Percentiles rank a stretch among this genome's conserved stretches.
Evolutionary conservation across 1,139 yeast genomes (phyloP).

Genomic region (Suhomyces maxii): DNA sequence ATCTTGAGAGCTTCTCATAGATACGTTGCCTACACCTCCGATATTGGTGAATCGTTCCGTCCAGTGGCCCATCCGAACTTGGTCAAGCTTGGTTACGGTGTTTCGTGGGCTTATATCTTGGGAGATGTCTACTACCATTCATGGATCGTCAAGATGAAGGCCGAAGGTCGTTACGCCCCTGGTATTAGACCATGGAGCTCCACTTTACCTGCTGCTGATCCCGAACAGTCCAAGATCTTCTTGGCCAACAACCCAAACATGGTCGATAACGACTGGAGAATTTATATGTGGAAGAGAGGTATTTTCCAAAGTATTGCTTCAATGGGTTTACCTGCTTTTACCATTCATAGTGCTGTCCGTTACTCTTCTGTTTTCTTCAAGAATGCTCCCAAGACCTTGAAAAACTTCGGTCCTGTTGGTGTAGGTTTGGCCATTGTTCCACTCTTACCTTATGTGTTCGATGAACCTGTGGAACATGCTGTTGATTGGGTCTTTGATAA

Average conservation of each 20-base stretch:
- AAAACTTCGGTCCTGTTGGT: conserved; percentile 75
- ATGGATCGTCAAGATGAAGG: conserved; percentile 70
- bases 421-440: conserved; percentile 79
- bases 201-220: conserved; percentile 44
- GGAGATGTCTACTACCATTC: conserved; percentile 80
- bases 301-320: conserved; percentile 79
- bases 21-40: conserved; percentile 85
- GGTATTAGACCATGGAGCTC: conserved; percentile 72
- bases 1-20: conserved; percentile 75
- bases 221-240: conserved; percentile 38
- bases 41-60: conserved; percentile 86
- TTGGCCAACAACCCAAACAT: conserved; percentile 24
- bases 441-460: conserved; percentile 72
- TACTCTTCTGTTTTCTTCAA: conserved; percentile 62
- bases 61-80: conserved; percentile 74
- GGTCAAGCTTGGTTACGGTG: conserved; percentile 67
- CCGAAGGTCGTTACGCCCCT: conserved; percentile 63
- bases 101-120: conserved; percentile 74
- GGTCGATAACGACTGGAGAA: conserved; percentile 61
- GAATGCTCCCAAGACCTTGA: conserved; percentile 43
- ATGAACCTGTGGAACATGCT: conserved; percentile 77
- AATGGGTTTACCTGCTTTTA: conserved; percentile 86
- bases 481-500: conserved; percentile 64
- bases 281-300: conserved; percentile 67
- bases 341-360: conserved; percentile 77